Percentiles rank a stretch among this genome's conserved stretches.
phyloP scores from a whole-genome alignment of 2,329 filamentous ascomycete genomes.

The Colletotrichum orchidophilum region DNA sequence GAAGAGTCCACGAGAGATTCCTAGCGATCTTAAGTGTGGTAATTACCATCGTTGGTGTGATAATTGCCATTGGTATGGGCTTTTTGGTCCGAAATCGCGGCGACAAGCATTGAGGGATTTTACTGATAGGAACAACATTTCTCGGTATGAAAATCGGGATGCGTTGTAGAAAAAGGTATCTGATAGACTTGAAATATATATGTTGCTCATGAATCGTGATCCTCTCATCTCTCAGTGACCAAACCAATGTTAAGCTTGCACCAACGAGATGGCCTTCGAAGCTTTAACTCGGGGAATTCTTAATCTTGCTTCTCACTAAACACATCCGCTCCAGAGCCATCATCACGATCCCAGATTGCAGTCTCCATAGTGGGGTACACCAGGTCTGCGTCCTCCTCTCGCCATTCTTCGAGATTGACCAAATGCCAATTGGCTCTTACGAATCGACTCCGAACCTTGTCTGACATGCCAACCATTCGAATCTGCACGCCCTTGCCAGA shows the following conservation, averaged over 20 bases:
- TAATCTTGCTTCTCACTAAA: conserved; percentile 21
- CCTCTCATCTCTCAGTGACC: neutral
- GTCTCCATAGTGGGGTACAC: conserved; percentile 28
- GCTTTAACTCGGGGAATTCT: neutral
- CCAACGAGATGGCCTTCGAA: neutral
- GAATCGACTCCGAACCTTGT: conserved; percentile 52
- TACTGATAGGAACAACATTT: too few species aligned
- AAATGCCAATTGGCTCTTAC: conserved; percentile 48
- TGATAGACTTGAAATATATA: neutral
- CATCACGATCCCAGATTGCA: conserved; percentile 30
- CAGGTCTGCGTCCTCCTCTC: conserved; percentile 28
- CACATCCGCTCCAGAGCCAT: conserved; percentile 8
- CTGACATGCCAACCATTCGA: conserved; percentile 58
- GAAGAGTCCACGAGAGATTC: too few species aligned
- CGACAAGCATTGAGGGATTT: too few species aligned
- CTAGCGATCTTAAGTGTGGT: too few species aligned
- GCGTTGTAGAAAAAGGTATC: neutral
- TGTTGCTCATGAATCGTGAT: neutral
- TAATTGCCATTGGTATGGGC: too few species aligned
- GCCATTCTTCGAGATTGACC: conserved; percentile 27
- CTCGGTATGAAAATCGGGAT: neutral
- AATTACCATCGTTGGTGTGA: too few species aligned
- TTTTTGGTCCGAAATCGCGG: too few species aligned
- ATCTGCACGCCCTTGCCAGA: conserved; percentile 57
- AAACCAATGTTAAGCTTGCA: neutral